Evolutionary conservation across 352 stramenopile species (phyloP).

Genomic region (Phytophthora europaea): DNA sequence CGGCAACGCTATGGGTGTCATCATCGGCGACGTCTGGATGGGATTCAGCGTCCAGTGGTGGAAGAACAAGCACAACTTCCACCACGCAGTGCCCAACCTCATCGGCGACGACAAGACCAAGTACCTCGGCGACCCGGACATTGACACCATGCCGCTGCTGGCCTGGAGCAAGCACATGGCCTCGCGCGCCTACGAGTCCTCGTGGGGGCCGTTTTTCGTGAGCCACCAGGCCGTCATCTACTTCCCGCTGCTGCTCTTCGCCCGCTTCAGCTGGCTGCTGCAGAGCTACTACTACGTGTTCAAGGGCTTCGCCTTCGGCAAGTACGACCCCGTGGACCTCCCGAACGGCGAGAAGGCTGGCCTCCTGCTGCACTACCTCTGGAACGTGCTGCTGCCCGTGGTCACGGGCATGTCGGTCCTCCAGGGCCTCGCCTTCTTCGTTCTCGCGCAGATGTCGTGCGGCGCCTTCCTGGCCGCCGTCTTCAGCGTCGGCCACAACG

Average conservation of each 20-base stretch:
- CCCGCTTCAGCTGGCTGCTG: constrained; percentile 96
- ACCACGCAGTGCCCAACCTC: constrained; percentile 98
- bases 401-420: constrained; percentile 71
- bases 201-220: constrained; percentile 92
- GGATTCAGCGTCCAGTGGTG: constrained; percentile 98
- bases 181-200: constrained; percentile 82
- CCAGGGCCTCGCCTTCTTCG: constrained; percentile 84
- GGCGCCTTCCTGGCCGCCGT: constrained; percentile 97
- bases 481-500: constrained; percentile 98
- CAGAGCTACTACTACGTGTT: constrained; percentile 98
- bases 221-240: constrained; percentile 96
- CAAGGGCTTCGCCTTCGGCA: constrained; percentile 81
- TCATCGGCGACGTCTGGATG: constrained; percentile 98
- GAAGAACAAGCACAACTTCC: constrained; percentile 99
- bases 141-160: constrained; percentile 99
- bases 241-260: constrained; percentile 98
- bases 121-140: constrained; percentile 96
- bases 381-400: constrained; percentile 90
- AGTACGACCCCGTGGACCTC: constrained; percentile 91
- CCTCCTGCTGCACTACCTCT: constrained; percentile 92
- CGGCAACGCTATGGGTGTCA: constrained; percentile 93
- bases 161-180: constrained; percentile 98
- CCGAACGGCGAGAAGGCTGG: constrained; percentile 81
- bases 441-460: constrained; percentile 90
- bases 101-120: constrained; percentile 90